A percentile compares a stretch with the other conserved stretches of the same genome.
Evolutionary conservation across 352 stramenopile genomes (phyloP).

Genomic region (Phytopythium delawarense): DNA sequence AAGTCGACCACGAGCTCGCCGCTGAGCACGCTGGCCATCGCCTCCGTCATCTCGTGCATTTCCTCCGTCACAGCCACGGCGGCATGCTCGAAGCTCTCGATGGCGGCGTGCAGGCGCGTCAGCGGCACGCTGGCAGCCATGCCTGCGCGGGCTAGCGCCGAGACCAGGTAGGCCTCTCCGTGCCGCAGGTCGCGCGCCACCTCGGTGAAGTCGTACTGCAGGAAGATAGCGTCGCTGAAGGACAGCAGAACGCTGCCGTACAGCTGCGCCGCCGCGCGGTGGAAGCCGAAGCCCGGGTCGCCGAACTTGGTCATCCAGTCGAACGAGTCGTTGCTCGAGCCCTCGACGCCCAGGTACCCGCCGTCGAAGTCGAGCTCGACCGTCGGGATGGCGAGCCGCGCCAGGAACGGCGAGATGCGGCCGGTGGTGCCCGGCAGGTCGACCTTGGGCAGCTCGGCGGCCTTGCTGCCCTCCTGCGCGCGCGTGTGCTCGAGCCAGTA

Average conservation of each 20-base stretch:
- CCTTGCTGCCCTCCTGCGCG: conserved; percentile 14
- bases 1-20: conserved; percentile 65
- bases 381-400: conserved; percentile 64
- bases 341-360: conserved; percentile 59
- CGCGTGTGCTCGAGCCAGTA: conserved; percentile 63
- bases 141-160: conserved; percentile 35
- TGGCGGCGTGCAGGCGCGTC: conserved; percentile 51
- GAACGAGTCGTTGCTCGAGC: conserved; percentile 53
- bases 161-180: conserved; percentile 49
- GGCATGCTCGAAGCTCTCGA: conserved; percentile 54
- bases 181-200: conserved; percentile 63
- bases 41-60: conserved; percentile 51
- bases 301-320: conserved; percentile 78
- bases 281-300: conserved; percentile 68
- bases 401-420: conserved; percentile 70
- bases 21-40: conserved; percentile 56
- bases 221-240: conserved; percentile 76
- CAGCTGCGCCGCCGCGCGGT: conserved; percentile 69
- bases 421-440: conserved; percentile 36
- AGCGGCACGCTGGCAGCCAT: conserved; percentile 30
- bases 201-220: conserved; percentile 85
- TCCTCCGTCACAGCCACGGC: conserved; percentile 47
- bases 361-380: conserved; percentile 72
- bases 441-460: conserved; percentile 46
- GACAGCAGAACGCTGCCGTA: conserved; percentile 76